These are phyloP conservation scores for Pyricularia grisea DNA, from an alignment of 2,329 filamentous ascomycete species.

Conservation along the genomic window DNA sequence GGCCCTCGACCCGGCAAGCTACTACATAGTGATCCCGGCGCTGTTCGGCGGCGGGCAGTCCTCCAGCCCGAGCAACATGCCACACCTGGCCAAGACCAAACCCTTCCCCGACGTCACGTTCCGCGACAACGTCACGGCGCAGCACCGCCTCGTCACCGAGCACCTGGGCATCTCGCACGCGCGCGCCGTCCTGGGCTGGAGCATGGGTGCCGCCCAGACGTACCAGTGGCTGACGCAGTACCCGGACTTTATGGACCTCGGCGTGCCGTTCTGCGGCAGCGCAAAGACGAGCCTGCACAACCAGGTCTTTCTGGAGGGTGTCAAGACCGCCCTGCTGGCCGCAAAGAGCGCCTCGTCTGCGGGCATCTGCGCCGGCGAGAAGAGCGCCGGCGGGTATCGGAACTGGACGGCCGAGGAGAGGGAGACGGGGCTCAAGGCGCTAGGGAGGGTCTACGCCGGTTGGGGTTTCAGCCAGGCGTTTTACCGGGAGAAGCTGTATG, in stretches of 20 bases:
- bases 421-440: constrained; percentile 47
- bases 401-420: constrained; percentile 11
- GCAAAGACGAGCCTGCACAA: constrained; percentile 43
- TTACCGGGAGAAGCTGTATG: constrained; percentile 62
- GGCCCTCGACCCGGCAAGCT: constrained; percentile 11
- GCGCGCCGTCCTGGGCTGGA: constrained; percentile 42
- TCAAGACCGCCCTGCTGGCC: constrained; percentile 33
- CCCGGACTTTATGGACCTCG: constrained; percentile 34
- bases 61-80: constrained; percentile 39
- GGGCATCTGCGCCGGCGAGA: neutral
- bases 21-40: constrained; percentile 40
- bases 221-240: constrained; percentile 42
- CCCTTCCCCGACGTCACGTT: constrained; percentile 36
- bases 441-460: constrained; percentile 68
- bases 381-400: neutral
- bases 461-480: constrained; percentile 77
- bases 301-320: constrained; percentile 44
- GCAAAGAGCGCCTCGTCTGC: constrained; percentile 14
- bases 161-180: constrained; percentile 31
- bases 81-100: constrained; percentile 12
- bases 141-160: constrained; percentile 30
- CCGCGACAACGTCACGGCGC: constrained; percentile 41
- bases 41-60: constrained; percentile 45
- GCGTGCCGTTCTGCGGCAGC: constrained; percentile 39
- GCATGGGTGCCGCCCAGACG: constrained; percentile 44